Evolutionary conservation across 805 yeast species (phyloP).

Genomic region (Phaffomyces opuntiae): DNA sequence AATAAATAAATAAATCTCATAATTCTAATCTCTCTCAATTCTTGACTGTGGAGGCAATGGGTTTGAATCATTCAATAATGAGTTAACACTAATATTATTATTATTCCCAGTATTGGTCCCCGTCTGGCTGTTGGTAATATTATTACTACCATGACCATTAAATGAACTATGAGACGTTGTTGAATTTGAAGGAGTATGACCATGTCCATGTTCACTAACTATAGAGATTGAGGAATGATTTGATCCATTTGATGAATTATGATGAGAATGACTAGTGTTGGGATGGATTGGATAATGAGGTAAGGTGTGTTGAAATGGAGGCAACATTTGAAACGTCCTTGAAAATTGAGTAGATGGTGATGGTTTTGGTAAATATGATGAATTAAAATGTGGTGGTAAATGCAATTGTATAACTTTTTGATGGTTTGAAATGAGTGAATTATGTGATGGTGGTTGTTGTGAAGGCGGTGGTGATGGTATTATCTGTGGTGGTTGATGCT

Average conservation of each 20-base stretch:
- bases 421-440: constrained; percentile 3
- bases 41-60: no score
- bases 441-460: constrained; percentile 3
- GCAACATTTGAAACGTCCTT: constrained; percentile 5
- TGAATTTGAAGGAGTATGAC: no score
- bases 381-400: neutral
- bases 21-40: no score
- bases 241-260: neutral
- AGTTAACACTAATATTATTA: constrained; percentile 12
- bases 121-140: no score
- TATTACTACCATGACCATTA: no score
- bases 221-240: no score
- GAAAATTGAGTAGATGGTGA: constrained; percentile 8
- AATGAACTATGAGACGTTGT: no score
- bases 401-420: constrained; percentile 1
- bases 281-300: constrained; percentile 1
- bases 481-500: constrained; percentile 1
- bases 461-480: neutral
- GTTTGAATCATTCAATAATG: no score
- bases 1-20: no score
- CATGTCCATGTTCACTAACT: no score
- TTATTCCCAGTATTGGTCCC: no score
- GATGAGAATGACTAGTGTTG: neutral
- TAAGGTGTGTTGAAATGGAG: constrained; percentile 8
- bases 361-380: constrained; percentile 5